phyloP scores from a whole-genome alignment of 805 yeast species.

The Yamadazyma laniorum region DNA sequence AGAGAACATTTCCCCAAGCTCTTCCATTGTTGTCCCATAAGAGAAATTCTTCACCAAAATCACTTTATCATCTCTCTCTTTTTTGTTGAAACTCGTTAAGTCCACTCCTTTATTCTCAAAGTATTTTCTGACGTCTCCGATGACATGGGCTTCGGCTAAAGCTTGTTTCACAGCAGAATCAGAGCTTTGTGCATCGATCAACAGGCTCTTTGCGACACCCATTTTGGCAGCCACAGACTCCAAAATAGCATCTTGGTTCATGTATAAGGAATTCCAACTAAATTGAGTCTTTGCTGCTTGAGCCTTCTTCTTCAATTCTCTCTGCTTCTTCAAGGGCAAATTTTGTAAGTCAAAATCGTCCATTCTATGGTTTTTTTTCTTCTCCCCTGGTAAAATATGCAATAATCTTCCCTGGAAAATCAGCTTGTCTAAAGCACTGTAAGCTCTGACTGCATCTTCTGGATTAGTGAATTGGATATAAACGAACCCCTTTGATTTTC shows the following conservation, averaged over 20 bases:
- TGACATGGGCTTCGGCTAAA: slow-evolving; percentile 92
- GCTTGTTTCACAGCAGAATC: slow-evolving; percentile 95
- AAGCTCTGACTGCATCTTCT: slow-evolving; percentile 76
- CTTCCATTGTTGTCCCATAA: slow-evolving; percentile 76
- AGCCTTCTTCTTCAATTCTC: slow-evolving; percentile 76
- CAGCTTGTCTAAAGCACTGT: slow-evolving; percentile 71
- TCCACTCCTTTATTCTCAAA: slow-evolving; percentile 87
- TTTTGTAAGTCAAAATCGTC: slow-evolving; percentile 91
- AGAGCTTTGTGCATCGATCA: slow-evolving; percentile 84
- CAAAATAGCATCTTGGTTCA: slow-evolving; percentile 89
- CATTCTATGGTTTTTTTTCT: slow-evolving; percentile 74
- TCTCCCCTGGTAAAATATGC: slow-evolving; percentile 84
- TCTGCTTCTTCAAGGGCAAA: slow-evolving; percentile 88
- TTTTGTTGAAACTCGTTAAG: slow-evolving; percentile 61
- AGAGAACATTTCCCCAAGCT: slow-evolving; percentile 76
- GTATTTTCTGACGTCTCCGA: slow-evolving; percentile 84
- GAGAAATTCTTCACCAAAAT: slow-evolving; percentile 90
- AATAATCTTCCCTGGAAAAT: slow-evolving; percentile 91
- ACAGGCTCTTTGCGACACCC: slow-evolving; percentile 79
- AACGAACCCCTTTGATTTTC: slow-evolving; percentile 89
- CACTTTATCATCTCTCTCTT: slow-evolving; percentile 75
- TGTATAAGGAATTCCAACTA: slow-evolving; percentile 91
- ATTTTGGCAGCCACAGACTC: slow-evolving; percentile 82
- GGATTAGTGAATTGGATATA: slow-evolving; percentile 71
- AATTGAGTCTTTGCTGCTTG: slow-evolving; percentile 85